Conservation (phyloP, 495 filamentous ascomycete genomes). For the Penicillium soppii region DNA sequence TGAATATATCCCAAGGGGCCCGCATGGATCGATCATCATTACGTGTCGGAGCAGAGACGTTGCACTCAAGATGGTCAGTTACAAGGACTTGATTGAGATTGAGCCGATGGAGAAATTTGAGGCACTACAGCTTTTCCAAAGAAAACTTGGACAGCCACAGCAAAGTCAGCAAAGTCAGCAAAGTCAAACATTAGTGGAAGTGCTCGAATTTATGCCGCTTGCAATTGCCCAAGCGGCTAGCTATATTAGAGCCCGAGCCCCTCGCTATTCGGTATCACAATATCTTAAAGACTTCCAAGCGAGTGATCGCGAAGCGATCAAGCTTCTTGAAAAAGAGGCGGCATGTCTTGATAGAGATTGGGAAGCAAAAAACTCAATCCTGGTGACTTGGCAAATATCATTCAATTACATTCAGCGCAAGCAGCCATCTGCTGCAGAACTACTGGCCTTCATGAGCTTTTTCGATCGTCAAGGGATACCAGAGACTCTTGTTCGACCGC, state of each 20-base stretch:
- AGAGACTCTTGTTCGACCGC: neutral
- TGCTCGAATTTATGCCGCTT: neutral
- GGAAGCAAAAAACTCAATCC: slow-evolving; percentile 19
- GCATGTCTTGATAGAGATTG: slow-evolving; percentile 19
- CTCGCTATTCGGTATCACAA: neutral
- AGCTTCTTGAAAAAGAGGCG: slow-evolving; percentile 5
- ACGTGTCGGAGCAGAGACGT: neutral
- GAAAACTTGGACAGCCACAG: neutral
- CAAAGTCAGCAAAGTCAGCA: neutral
- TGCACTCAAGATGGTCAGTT: neutral
- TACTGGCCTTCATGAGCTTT: slow-evolving; percentile 30
- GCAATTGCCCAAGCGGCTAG: neutral
- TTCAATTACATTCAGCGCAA: slow-evolving; percentile 23
- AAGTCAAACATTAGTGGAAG: neutral
- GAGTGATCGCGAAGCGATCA: slow-evolving; percentile 7
- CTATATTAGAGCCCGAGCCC: neutral
- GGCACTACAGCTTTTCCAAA: neutral
- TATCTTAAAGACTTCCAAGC: neutral
- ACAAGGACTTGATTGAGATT: neutral
- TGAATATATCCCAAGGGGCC: neutral
- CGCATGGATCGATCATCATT: neutral
- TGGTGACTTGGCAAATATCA: slow-evolving; percentile 34
- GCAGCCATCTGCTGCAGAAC: slow-evolving; percentile 14
- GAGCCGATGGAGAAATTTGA: neutral
- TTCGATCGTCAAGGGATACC: slow-evolving; percentile 19